Conservation (phyloP, 2,329 filamentous ascomycete genomes). For the Xylaria sp. region DNA sequence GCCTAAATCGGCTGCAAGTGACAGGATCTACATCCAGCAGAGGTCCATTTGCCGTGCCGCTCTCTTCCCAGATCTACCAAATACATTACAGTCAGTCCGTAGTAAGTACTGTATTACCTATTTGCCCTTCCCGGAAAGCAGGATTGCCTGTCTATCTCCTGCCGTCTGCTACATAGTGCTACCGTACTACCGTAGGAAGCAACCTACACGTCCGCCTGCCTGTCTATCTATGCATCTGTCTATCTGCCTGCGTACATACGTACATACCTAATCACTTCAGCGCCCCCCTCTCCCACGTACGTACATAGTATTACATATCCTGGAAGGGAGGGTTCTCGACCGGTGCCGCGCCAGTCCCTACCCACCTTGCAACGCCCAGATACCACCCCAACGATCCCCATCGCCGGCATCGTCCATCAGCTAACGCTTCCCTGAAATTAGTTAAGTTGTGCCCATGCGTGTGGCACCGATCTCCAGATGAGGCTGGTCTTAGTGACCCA, state of each 20-base stretch:
- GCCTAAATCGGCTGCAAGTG: conserved; percentile 52
- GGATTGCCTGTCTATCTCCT: conserved; percentile 34
- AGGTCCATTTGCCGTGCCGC: conserved; percentile 49
- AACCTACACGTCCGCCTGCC: background rate
- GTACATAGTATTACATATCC: conserved; percentile 35
- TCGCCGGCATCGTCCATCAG: conserved; percentile 40
- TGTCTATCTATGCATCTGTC: background rate
- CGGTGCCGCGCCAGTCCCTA: conserved; percentile 46
- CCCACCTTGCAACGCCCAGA: conserved; percentile 46
- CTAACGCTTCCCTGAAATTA: conserved; percentile 45
- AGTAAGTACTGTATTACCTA: conserved; percentile 38
- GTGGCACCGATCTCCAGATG: conserved; percentile 51
- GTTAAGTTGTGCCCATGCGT: conserved; percentile 46
- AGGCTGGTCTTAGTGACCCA: conserved; percentile 50
- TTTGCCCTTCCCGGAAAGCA: conserved; percentile 42
- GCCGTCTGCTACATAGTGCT: background rate
- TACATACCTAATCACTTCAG: conserved; percentile 1
- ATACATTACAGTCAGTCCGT: background rate
- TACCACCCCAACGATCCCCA: conserved; percentile 43
- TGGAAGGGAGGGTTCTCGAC: conserved; percentile 43
- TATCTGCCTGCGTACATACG: background rate
- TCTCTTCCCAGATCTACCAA: conserved; percentile 44
- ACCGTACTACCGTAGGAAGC: background rate
- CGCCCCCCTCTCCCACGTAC: conserved; percentile 15
- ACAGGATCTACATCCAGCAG: conserved; percentile 45